Conservation (phyloP, 2,329 filamentous ascomycete species). For the Epichloe aotearoae region DNA sequence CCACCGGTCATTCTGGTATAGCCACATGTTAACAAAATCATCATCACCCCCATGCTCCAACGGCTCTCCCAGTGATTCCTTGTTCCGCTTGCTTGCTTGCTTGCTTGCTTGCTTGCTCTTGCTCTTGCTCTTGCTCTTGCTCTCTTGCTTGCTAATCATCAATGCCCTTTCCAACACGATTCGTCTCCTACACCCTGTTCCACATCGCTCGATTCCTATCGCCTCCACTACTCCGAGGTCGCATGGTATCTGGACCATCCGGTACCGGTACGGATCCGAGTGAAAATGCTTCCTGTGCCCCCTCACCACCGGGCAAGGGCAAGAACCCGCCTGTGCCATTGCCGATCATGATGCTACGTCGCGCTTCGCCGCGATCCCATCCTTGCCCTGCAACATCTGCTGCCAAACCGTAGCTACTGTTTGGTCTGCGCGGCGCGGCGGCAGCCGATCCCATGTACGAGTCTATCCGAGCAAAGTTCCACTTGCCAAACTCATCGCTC, state of each 20-base stretch:
- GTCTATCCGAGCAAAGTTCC: conserved; percentile 42
- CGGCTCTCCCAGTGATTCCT: neutral
- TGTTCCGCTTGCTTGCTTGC: neutral
- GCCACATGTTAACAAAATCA: neutral
- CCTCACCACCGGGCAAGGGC: conserved; percentile 28
- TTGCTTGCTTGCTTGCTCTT: too few species aligned
- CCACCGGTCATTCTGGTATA: neutral
- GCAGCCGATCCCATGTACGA: conserved; percentile 15
- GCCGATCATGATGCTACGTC: conserved; percentile 41
- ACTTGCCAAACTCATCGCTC: conserved; percentile 42
- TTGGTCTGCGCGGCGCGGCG: conserved; percentile 25
- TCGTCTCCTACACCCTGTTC: neutral
- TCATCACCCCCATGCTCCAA: neutral
- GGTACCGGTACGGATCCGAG: neutral
- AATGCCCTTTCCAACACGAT: neutral
- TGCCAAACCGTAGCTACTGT: conserved; percentile 45
- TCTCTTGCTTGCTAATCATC: neutral
- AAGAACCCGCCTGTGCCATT: conserved; percentile 39
- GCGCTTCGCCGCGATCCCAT: conserved; percentile 38
- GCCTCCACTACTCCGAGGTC: conserved; percentile 2
- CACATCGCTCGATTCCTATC: conserved; percentile 1
- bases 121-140: too few species aligned
- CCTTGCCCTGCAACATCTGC: conserved; percentile 34
- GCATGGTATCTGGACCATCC: neutral
- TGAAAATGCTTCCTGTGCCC: neutral